Conservation (phyloP, 192 early-diverging fungal species). For the Coemansia javaensis region DNA sequence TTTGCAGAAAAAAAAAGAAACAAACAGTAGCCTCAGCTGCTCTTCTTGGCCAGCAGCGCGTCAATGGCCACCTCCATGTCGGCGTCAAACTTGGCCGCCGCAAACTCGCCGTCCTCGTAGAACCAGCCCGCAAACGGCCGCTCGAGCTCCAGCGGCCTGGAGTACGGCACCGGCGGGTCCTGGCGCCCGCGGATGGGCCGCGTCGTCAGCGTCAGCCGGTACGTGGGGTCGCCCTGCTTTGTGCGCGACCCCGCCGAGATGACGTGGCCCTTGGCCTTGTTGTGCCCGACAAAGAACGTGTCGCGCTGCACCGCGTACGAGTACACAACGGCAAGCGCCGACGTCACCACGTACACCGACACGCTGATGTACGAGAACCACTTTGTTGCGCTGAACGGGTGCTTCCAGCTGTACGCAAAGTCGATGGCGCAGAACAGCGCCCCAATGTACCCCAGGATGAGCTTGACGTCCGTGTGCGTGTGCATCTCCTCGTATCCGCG, state of each 20-base stretch:
- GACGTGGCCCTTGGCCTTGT: slow-evolving; percentile 53
- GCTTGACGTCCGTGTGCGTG: slow-evolving; percentile 75
- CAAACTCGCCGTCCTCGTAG: slow-evolving; percentile 63
- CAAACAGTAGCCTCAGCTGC: too few relatives aligned
- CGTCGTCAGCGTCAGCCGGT: slow-evolving; percentile 53
- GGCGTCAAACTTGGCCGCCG: slow-evolving; percentile 49
- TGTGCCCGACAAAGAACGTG: slow-evolving; percentile 62
- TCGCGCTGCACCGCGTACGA: slow-evolving; percentile 60
- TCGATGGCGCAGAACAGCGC: slow-evolving; percentile 68
- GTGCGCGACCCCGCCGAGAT: slow-evolving; percentile 53
- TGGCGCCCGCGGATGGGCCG: slow-evolving; percentile 49
- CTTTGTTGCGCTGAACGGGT: slow-evolving; percentile 60
- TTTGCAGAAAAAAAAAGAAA: too few relatives aligned
- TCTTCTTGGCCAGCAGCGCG: slow-evolving; percentile 50
- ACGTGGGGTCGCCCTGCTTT: slow-evolving; percentile 51
- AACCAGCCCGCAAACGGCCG: slow-evolving; percentile 62
- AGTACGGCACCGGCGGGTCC: slow-evolving; percentile 46
- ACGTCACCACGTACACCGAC: slow-evolving; percentile 47
- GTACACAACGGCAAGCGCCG: slow-evolving; percentile 53
- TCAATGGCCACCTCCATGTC: slow-evolving; percentile 52
- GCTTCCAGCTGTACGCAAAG: slow-evolving; percentile 64
- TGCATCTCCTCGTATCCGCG: slow-evolving; percentile 65
- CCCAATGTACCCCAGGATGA: slow-evolving; percentile 74
- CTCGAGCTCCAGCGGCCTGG: slow-evolving; percentile 44
- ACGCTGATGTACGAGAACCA: slow-evolving; percentile 59